Base-by-base conservation (phyloP, 177 flowering plant genomes). In the Vitis hybrid region DNA sequence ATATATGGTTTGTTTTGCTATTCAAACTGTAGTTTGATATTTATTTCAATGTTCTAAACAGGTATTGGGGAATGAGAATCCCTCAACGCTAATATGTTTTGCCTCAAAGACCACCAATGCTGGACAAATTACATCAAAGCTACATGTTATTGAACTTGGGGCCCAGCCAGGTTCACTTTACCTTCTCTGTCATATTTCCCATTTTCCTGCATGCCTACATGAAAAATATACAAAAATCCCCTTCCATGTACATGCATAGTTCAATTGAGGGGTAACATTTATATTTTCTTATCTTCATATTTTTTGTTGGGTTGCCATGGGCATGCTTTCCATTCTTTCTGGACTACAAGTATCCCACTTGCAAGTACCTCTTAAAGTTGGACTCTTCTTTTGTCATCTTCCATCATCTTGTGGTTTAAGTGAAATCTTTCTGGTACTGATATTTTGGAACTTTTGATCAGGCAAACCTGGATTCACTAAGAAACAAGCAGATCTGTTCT, bases 401-500 rank as follows among this genome's bases (percentile, higher is more conserved):
- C 3, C n/a, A n/a, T 63, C 2, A 59, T 50, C 19, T 3, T 64
- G 20, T 69, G 52, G 22, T 50, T 1, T 56, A 50, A 19, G 62
- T 48, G 13, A 4, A 56, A 22, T 20, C 48, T 39, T 39, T 39
- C 48, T 39, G 48, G 48, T 39, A 39, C 48, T 39, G 48, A 39
- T 39, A 39, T 39, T 39, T 39, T 39, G 48, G 48, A 39, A 39
- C 48, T 8, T 39, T 73, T 65, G 60, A 69, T 70, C 89, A 95
- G 99, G 99, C 3, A 95, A 90, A 69, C 93, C 94, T 18, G 82
- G 92, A 68, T 96, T 93, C 76, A 77, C 97, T 33, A 96, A 96
- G 88, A 96, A 88, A 70, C 98, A 96, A 73, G 97, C 99, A 69
- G 99, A 96, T 82, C 94, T 96, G 39, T 96, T 96, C 84, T 96